Evolutionary conservation across 805 yeast species (phyloP).

Genomic region (Hagleromyces aurorensis): DNA sequence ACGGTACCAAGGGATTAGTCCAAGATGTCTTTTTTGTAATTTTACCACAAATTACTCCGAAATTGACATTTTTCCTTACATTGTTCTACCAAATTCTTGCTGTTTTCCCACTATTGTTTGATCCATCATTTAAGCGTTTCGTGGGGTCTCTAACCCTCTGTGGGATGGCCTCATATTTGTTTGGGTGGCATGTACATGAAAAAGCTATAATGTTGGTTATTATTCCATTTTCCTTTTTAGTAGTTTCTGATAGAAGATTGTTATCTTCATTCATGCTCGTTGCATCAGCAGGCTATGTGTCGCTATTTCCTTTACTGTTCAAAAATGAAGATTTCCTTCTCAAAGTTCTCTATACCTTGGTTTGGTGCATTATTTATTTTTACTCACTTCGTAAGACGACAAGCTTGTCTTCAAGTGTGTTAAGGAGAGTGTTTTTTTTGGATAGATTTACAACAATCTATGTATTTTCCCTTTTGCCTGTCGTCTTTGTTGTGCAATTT

Average conservation of each 20-base stretch:
- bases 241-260: slow-evolving; percentile 61
- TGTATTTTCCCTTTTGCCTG: slow-evolving; percentile 55
- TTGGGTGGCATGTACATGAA: slow-evolving; percentile 99
- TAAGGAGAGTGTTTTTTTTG: slow-evolving; percentile 50
- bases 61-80: slow-evolving; percentile 67
- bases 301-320: slow-evolving; percentile 79
- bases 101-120: slow-evolving; percentile 57
- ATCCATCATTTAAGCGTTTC: slow-evolving; percentile 72
- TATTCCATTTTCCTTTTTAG: slow-evolving; percentile 77
- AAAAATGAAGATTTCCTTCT: slow-evolving; percentile 74
- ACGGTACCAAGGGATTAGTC: slow-evolving; percentile 78
- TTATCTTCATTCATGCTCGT: slow-evolving; percentile 64
- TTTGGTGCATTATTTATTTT: slow-evolving; percentile 78
- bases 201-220: slow-evolving; percentile 89
- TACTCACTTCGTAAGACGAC: slow-evolving; percentile 66
- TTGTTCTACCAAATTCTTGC: slow-evolving; percentile 79
- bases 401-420: slow-evolving; percentile 33
- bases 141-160: slow-evolving; percentile 81
- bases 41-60: slow-evolving; percentile 74
- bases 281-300: slow-evolving; percentile 74
- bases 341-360: slow-evolving; percentile 67
- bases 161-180: slow-evolving; percentile 82
- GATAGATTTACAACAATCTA: slow-evolving; percentile 67
- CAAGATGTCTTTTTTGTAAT: slow-evolving; percentile 82
- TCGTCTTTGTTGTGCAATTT: slow-evolving; percentile 42